Percentiles rank a stretch among this genome's conserved stretches.
phyloP scores from a whole-genome alignment of 805 yeast species.

The Zygoascus ofunaensis region DNA sequence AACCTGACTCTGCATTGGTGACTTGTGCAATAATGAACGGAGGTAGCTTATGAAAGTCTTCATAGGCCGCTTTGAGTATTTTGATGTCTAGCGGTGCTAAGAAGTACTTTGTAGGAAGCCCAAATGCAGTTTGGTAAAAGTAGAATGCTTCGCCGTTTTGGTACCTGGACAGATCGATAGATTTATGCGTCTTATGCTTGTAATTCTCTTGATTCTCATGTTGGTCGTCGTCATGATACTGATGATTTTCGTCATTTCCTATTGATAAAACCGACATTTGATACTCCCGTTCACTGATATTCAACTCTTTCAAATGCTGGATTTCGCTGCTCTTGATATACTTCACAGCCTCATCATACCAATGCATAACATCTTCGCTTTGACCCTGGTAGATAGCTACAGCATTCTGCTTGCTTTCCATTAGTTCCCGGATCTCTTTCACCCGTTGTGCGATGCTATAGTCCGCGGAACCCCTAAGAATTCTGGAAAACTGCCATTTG shows the following conservation, averaged over 20 bases:
- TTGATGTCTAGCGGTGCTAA: slow-evolving; percentile 74
- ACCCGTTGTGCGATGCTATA: slow-evolving; percentile 48
- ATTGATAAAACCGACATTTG: not conserved
- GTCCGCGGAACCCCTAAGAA: slow-evolving; percentile 54
- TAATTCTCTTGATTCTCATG: no score
- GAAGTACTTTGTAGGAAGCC: slow-evolving; percentile 55
- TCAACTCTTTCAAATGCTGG: not conserved
- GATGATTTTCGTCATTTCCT: not conserved
- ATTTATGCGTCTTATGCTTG: not conserved
- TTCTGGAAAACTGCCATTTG: slow-evolving; percentile 44
- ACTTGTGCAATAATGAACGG: slow-evolving; percentile 48
- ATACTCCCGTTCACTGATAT: not conserved
- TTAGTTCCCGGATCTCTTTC: slow-evolving; percentile 48
- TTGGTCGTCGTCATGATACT: no score
- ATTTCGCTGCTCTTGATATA: slow-evolving; percentile 35
- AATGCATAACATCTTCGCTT: slow-evolving; percentile 42
- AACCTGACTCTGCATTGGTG: slow-evolving; percentile 63
- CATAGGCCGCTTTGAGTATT: slow-evolving; percentile 54
- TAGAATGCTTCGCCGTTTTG: slow-evolving; percentile 44
- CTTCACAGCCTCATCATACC: slow-evolving; percentile 44
- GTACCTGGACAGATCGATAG: slow-evolving; percentile 10
- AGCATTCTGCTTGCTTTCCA: slow-evolving; percentile 47
- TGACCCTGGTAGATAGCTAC: slow-evolving; percentile 38
- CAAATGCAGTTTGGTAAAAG: slow-evolving; percentile 72
- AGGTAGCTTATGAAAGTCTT: slow-evolving; percentile 61